A percentile compares a stretch with the other conserved stretches of the same genome.
Evolutionary conservation across 2,329 filamentous ascomycete species (phyloP).

Genomic region (Beauveria caledonica): DNA sequence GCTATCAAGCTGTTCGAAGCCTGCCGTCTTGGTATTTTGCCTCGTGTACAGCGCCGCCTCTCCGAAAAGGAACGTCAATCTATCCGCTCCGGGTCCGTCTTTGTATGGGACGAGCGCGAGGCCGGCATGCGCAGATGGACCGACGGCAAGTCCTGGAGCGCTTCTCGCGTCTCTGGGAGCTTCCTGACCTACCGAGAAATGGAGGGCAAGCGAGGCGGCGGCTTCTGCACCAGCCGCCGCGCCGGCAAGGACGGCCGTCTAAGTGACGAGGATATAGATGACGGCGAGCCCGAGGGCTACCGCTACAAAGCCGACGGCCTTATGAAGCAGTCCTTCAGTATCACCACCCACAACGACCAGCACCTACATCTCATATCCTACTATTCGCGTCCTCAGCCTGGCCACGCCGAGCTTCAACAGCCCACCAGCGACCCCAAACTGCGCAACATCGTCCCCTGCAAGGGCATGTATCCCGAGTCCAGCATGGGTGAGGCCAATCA

Average conservation of each 20-base stretch:
- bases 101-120: constrained; percentile 99
- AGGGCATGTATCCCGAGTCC: constrained; percentile 96
- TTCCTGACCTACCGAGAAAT: constrained; percentile 97
- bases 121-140: constrained; percentile 98
- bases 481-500: constrained; percentile 79
- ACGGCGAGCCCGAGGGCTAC: constrained; percentile 82
- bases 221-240: constrained; percentile 52
- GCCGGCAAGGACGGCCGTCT: constrained; percentile 67
- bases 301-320: constrained; percentile 92
- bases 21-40: constrained; percentile 79
- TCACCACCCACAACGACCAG: constrained; percentile 80
- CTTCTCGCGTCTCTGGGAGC: constrained; percentile 92
- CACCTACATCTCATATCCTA: constrained; percentile 98
- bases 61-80: constrained; percentile 96
- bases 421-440: constrained; percentile 74
- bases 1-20: constrained; percentile 99
- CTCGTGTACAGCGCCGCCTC: constrained; percentile 82
- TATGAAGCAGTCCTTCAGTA: constrained; percentile 99
- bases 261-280: constrained; percentile 79
- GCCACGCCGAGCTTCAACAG: constrained; percentile 64
- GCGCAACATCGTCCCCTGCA: constrained; percentile 74
- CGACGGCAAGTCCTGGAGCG: constrained; percentile 98
- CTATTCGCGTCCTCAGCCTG: constrained; percentile 73
- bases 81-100: constrained; percentile 93
- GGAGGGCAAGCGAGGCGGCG: constrained; percentile 91